These are phyloP conservation scores for Dissophora globulifera DNA, from an alignment of 192 early-diverging fungal genomes.

Conservation along the genomic window DNA sequence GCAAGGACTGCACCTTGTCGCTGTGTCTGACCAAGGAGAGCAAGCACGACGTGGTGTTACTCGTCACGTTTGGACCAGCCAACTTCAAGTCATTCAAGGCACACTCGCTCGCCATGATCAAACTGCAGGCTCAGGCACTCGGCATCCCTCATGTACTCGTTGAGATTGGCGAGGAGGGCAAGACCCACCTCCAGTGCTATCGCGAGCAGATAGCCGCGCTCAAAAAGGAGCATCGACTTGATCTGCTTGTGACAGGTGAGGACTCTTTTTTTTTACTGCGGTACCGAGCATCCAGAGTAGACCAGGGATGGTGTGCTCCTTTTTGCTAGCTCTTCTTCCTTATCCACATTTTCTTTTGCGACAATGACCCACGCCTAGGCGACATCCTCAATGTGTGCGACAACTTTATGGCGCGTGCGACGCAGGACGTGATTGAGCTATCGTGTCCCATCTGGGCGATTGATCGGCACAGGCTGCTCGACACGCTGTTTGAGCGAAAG, in stretches of 20 bases:
- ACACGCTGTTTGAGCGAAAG: constrained; percentile 56
- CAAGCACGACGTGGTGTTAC: constrained; percentile 51
- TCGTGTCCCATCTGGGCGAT: constrained; percentile 68
- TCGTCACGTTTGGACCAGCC: constrained; percentile 63
- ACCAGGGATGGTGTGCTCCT: constrained; percentile 2
- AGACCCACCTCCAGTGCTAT: constrained; percentile 62
- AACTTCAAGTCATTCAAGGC: constrained; percentile 62
- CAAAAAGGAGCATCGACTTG: constrained; percentile 53
- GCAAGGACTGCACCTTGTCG: constrained; percentile 70
- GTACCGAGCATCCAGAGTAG: too few species aligned
- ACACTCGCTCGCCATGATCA: constrained; percentile 59
- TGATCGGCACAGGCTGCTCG: constrained; percentile 55
- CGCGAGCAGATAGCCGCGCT: constrained; percentile 53
- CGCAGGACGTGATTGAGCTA: constrained; percentile 58
- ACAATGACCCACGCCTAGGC: too few species aligned
- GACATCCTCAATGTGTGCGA: constrained; percentile 71
- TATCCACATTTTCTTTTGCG: not conserved
- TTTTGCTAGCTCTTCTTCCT: not conserved
- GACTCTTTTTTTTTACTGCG: too few species aligned
- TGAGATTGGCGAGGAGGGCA: constrained; percentile 53
- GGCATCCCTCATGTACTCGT: constrained; percentile 56
- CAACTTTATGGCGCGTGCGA: constrained; percentile 68
- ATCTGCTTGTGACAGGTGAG: constrained; percentile 67
- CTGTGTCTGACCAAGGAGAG: constrained; percentile 53
- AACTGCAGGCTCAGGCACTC: constrained; percentile 59